Evolutionary conservation across 2,329 filamentous ascomycete species (phyloP), one percentile per base, ranked within the genome.

Genomic region (Aureobasidium lini): DNA sequence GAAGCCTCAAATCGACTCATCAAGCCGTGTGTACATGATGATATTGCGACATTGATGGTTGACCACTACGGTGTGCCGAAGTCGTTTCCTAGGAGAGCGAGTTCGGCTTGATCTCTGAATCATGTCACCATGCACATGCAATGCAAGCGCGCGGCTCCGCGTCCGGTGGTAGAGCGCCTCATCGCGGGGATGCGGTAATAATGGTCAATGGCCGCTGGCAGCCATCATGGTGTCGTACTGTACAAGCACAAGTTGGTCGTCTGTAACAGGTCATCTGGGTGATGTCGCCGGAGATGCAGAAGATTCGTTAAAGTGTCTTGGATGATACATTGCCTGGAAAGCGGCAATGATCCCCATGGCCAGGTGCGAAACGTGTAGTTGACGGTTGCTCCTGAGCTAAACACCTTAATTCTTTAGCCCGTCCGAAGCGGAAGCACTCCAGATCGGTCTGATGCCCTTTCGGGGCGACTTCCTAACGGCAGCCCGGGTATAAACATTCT

Each of bases 91-190:
- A 40, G 37, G 15, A n/a, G 11, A 40, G 39, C 40, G 40, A 44
- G 28, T 44, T 56, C 37, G 39, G 40, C 40, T 31, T 32, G n/a
- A 11, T 15, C 15, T 39, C 31, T 56, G 52, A 56, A 43, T 44
- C 52, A 56, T 56, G 52, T 44, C 52, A 29, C 15, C 4, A 39
- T 57, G 54, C 54, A 57, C 54, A 56, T 56, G 52, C 42, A 54
- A 59, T 59, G 47, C 57, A 59, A 28, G 57, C 29, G 39, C 34
- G 56, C 56, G 56, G 56, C 57, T 59, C 57, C 48, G 48, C 48
- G 53, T 42, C 42, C 52, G 23, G 39, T 28, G 32, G 50, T 18
- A 43, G 13, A 52, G 48, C 18, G 39, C 40, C 29, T 34, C 16
- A 46, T 44, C 40, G 52, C 18, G 52, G 52, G 52, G 52, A 31